These are phyloP conservation scores for Penicillium sclerotiorum DNA, from an alignment of 2,329 filamentous ascomycete species.

Conservation along the genomic window DNA sequence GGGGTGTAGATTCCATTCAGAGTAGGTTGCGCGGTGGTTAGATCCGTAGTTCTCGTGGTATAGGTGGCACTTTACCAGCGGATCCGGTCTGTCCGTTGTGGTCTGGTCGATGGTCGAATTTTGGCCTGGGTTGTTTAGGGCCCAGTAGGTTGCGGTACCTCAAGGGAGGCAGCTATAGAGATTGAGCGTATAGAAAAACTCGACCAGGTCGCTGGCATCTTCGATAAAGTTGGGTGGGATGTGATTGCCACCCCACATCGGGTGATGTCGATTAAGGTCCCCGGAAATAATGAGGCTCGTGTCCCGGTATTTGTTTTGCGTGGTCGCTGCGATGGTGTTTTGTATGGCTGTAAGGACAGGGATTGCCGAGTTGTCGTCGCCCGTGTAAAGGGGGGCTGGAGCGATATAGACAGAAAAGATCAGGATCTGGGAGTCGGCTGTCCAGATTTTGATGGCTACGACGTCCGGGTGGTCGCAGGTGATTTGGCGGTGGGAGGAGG, in stretches of 20 bases:
- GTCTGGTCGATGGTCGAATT: constrained; percentile 19
- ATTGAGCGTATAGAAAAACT: constrained; percentile 9
- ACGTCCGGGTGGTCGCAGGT: constrained; percentile 28
- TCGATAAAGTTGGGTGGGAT: constrained; percentile 11
- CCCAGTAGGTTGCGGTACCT: constrained; percentile 9
- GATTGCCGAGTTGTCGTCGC: background rate
- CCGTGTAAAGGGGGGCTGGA: background rate
- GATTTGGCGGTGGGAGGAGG: constrained; percentile 26
- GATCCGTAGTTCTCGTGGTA: constrained; percentile 28
- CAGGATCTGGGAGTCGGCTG: constrained; percentile 16
- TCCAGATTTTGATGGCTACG: constrained; percentile 22
- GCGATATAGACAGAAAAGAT: constrained; percentile 22
- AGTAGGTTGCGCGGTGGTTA: constrained; percentile 23
- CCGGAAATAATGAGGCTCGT: constrained; percentile 4
- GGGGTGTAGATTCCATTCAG: constrained; percentile 17
- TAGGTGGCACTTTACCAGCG: constrained; percentile 23
- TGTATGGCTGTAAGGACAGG: constrained; percentile 6
- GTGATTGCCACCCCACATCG: constrained; percentile 6
- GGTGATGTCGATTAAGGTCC: constrained; percentile 8
- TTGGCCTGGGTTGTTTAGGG: constrained; percentile 13
- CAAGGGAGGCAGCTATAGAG: constrained; percentile 13
- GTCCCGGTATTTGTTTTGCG: background rate
- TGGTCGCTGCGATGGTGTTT: constrained; percentile 1
- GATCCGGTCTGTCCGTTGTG: constrained; percentile 12
- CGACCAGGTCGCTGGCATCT: constrained; percentile 11